Evolutionary conservation across 495 filamentous ascomycete genomes (phyloP).

Genomic region (Aspergillus nanangensis): DNA sequence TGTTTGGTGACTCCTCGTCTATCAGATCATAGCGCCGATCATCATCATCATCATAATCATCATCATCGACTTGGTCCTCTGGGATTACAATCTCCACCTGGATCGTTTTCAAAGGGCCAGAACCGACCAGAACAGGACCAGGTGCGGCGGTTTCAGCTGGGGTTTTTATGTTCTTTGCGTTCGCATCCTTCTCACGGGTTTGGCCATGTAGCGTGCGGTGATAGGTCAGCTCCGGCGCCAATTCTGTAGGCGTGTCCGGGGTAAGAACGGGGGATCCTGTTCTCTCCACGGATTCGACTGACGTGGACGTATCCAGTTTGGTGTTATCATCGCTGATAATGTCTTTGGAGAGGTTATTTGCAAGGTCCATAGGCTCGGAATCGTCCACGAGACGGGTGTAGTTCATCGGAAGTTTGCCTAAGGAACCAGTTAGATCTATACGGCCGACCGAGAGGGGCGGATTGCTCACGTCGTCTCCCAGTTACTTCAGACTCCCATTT

Average conservation of each 20-base stretch:
- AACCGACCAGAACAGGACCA: background rate
- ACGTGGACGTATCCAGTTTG: constrained; percentile 18
- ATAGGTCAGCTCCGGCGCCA: constrained; percentile 15
- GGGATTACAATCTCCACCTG: background rate
- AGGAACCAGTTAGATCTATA: background rate
- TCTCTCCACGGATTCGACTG: constrained; percentile 8
- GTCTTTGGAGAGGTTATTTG: constrained; percentile 1
- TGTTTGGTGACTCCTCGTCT: constrained; percentile 2
- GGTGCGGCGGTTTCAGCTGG: constrained; percentile 1
- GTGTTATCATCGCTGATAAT: constrained; percentile 7
- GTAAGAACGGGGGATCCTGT: constrained; percentile 14
- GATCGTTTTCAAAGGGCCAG: background rate
- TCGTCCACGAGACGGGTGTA: constrained; percentile 15
- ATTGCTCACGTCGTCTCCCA: constrained; percentile 41
- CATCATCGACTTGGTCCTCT: constrained; percentile 7
- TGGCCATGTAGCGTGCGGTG: constrained; percentile 19
- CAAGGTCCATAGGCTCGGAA: constrained; percentile 9
- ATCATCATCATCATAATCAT: constrained; percentile 13
- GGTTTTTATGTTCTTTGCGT: constrained; percentile 14
- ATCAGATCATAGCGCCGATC: constrained; percentile 6
- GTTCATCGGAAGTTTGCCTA: constrained; percentile 38
- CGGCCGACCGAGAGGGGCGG: background rate
- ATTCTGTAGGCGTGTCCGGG: constrained; percentile 7
- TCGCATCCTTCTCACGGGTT: constrained; percentile 4
- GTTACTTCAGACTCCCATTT: constrained; percentile 32